Evolutionary conservation across 805 yeast genomes (phyloP).

Genomic region (Clavispora fructus): DNA sequence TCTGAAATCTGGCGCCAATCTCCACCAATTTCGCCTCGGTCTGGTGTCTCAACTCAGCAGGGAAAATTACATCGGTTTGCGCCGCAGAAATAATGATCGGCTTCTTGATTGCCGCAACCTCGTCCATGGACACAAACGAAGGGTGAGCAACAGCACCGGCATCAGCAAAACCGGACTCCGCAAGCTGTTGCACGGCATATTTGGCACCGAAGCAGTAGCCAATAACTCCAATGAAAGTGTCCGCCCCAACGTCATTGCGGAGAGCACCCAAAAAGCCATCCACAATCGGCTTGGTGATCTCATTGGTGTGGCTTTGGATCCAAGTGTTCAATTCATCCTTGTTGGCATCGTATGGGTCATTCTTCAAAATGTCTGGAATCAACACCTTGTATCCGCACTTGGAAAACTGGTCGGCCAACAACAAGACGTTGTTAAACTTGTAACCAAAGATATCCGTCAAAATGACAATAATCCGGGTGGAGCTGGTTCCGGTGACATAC

Average conservation of each 20-base stretch:
- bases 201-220: constrained; percentile 89
- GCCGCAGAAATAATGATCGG: constrained; percentile 75
- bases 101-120: constrained; percentile 51
- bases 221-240: constrained; percentile 46
- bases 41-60: constrained; percentile 55
- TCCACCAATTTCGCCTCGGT: constrained; percentile 52
- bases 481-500: constrained; percentile 24
- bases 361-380: constrained; percentile 70
- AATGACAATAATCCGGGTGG: constrained; percentile 52
- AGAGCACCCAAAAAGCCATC: constrained; percentile 43
- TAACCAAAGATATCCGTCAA: constrained; percentile 69
- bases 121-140: constrained; percentile 61
- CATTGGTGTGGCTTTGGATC: constrained; percentile 49
- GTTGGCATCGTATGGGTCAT: constrained; percentile 21
- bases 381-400: constrained; percentile 57
- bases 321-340: constrained; percentile 34
- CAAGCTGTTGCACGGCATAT: constrained; percentile 50
- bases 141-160: constrained; percentile 84
- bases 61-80: constrained; percentile 59
- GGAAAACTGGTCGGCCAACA: constrained; percentile 67
- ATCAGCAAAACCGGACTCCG: constrained; percentile 39
- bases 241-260: constrained; percentile 37
- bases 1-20: constrained; percentile 51
- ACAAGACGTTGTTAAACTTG: constrained; percentile 48
- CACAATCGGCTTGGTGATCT: constrained; percentile 44